Conservation (phyloP, 768 basidiomycete species). For the Agaricus subrufescens region DNA sequence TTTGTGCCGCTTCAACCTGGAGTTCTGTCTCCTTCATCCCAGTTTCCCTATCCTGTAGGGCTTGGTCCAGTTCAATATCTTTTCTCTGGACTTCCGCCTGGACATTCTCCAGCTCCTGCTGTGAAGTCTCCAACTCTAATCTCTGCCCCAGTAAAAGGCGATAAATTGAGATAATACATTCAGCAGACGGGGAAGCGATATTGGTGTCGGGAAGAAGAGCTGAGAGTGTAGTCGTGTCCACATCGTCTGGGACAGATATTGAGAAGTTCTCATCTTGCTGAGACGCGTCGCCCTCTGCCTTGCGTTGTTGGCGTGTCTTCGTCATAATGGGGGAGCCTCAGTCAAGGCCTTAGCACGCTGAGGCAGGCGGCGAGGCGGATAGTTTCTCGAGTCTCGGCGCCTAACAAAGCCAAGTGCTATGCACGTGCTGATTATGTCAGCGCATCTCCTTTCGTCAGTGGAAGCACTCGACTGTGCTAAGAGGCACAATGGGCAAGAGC, state of each 20-base stretch:
- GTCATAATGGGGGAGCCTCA: slow-evolving; percentile 23
- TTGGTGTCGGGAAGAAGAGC: slow-evolving; percentile 58
- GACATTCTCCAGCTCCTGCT: slow-evolving; percentile 65
- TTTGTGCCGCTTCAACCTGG: slow-evolving; percentile 44
- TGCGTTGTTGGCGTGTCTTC: slow-evolving; percentile 62
- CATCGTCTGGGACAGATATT: slow-evolving; percentile 58
- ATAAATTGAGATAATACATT: slow-evolving; percentile 60
- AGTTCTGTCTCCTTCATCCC: slow-evolving; percentile 52
- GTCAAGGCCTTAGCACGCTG: slow-evolving; percentile 26
- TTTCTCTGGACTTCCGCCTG: slow-evolving; percentile 65
- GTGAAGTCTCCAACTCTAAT: slow-evolving; percentile 46
- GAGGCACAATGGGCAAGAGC: slow-evolving; percentile 51
- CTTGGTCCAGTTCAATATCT: slow-evolving; percentile 82
- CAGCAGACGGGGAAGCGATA: slow-evolving; percentile 51
- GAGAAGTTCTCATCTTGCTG: slow-evolving; percentile 32
- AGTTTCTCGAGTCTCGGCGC: background rate
- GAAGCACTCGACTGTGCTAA: background rate
- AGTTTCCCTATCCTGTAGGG: slow-evolving; percentile 72
- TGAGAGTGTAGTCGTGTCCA: slow-evolving; percentile 58
- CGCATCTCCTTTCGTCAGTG: background rate
- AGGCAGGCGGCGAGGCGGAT: slow-evolving; percentile 30
- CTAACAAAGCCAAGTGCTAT: slow-evolving; percentile 13
- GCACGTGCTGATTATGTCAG: slow-evolving; percentile 30
- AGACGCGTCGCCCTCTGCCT: slow-evolving; percentile 32
- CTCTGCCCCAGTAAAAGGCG: slow-evolving; percentile 55